A percentile compares a stretch with the other conserved stretches of the same genome.
Evolutionary conservation across 768 basidiomycete genomes (phyloP).

Genomic region (Phlebiopsis gigantea): DNA sequence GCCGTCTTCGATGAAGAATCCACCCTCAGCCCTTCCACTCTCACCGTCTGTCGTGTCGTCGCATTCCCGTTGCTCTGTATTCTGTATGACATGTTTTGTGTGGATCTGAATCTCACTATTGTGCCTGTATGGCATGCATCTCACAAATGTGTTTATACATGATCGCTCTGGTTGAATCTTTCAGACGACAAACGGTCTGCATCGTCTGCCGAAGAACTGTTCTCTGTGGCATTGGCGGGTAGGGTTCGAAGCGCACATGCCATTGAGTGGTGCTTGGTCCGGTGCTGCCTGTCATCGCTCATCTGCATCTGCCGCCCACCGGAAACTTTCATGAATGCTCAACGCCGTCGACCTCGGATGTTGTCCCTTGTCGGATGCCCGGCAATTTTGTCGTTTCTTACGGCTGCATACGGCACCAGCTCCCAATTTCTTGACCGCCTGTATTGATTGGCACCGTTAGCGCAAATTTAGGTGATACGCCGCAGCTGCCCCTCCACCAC

Average conservation of each 20-base stretch:
- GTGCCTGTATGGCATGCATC: not conserved
- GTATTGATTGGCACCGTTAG: not conserved
- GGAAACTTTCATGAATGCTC: not conserved
- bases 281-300: not conserved
- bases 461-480: not conserved
- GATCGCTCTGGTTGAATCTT: not conserved
- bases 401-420: not conserved
- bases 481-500: not conserved
- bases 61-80: slow-evolving; percentile 10
- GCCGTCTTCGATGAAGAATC: slow-evolving; percentile 27
- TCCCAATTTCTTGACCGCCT: too few species aligned
- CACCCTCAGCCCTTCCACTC: slow-evolving; percentile 3
- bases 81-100: slow-evolving; percentile 13
- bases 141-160: slow-evolving; percentile 1
- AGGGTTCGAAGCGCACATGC: too few species aligned
- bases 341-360: not conserved
- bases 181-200: not conserved
- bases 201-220: not conserved
- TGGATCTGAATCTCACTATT: slow-evolving; percentile 4
- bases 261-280: not conserved
- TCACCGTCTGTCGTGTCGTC: slow-evolving; percentile 14
- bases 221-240: not conserved
- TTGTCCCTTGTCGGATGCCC: too few species aligned
- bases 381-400: not conserved
- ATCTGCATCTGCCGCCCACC: not conserved